Conservation (phyloP, 2,329 filamentous ascomycete genomes). For the Ophiostoma montium region DNA sequence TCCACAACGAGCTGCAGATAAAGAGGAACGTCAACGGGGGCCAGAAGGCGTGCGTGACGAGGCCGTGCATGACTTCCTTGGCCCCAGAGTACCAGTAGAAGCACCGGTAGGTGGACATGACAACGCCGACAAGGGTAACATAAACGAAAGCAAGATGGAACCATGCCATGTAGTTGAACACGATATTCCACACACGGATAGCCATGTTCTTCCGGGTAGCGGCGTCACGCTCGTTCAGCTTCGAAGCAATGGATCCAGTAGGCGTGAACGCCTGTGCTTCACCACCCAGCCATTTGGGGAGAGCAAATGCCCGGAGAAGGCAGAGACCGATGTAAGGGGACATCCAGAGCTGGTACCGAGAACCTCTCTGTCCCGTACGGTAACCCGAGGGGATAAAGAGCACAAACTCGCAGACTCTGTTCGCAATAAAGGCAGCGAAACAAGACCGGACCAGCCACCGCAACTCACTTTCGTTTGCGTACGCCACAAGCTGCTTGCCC, state of each 20-base stretch:
- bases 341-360: slow-evolving; percentile 47
- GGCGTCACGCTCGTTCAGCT: slow-evolving; percentile 43
- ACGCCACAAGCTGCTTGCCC: slow-evolving; percentile 43
- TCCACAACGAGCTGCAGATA: slow-evolving; percentile 40
- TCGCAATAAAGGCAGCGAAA: slow-evolving; percentile 35
- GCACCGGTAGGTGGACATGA: slow-evolving; percentile 35
- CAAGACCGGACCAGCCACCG: slow-evolving; percentile 42
- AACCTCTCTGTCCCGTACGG: slow-evolving; percentile 41
- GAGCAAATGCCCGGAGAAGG: slow-evolving; percentile 42
- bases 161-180: slow-evolving; percentile 24
- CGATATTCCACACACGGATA: slow-evolving; percentile 29
- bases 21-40: slow-evolving; percentile 44
- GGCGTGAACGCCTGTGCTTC: slow-evolving; percentile 44
- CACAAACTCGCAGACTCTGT: slow-evolving; percentile 39
- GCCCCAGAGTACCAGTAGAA: slow-evolving; percentile 26
- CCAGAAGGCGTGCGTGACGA: slow-evolving; percentile 49
- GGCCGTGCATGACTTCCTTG: slow-evolving; percentile 26
- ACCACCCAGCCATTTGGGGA: slow-evolving; percentile 46
- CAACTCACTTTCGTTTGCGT: slow-evolving; percentile 36
- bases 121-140: slow-evolving; percentile 35
- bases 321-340: slow-evolving; percentile 27
- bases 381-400: slow-evolving; percentile 44
- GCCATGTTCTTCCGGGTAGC: slow-evolving; percentile 36
- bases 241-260: slow-evolving; percentile 41
- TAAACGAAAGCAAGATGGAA: slow-evolving; percentile 43